Conservation (phyloP, 148 eudicot species). For the Diospyros lotus region DNA sequence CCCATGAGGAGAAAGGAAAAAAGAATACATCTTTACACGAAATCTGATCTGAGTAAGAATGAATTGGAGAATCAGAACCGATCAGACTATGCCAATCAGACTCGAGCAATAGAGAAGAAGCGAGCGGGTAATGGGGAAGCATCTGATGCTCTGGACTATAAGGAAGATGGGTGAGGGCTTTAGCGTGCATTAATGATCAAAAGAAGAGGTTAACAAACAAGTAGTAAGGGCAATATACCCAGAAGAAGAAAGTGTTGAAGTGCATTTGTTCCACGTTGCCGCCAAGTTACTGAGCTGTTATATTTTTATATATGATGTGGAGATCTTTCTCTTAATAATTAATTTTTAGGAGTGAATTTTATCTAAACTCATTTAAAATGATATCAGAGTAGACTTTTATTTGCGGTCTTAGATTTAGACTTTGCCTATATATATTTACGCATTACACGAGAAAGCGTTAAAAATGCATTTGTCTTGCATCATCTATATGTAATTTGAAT, state of each 20-base stretch:
- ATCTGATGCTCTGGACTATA: conserved; percentile 19
- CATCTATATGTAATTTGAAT: too few species aligned
- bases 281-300: too few species aligned
- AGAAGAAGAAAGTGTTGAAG: conserved; percentile 14
- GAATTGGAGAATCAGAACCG: conserved; percentile 29
- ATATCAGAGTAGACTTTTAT: too few species aligned
- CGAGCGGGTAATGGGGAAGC: conserved; percentile 21
- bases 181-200: neutral
- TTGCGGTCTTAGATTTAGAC: too few species aligned
- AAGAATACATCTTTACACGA: conserved; percentile 51
- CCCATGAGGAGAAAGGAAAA: conserved; percentile 32
- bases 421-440: too few species aligned
- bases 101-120: neutral
- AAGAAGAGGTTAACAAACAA: neutral
- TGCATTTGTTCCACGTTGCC: neutral
- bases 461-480: too few species aligned
- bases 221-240: neutral
- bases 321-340: too few species aligned
- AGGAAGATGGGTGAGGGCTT: neutral
- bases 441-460: too few species aligned
- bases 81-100: conserved; percentile 43
- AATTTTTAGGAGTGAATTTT: too few species aligned
- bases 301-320: too few species aligned
- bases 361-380: too few species aligned
- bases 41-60: conserved; percentile 38